phyloP scores from a whole-genome alignment of 257 asterid species.

The Orobanche coerulescens region DNA sequence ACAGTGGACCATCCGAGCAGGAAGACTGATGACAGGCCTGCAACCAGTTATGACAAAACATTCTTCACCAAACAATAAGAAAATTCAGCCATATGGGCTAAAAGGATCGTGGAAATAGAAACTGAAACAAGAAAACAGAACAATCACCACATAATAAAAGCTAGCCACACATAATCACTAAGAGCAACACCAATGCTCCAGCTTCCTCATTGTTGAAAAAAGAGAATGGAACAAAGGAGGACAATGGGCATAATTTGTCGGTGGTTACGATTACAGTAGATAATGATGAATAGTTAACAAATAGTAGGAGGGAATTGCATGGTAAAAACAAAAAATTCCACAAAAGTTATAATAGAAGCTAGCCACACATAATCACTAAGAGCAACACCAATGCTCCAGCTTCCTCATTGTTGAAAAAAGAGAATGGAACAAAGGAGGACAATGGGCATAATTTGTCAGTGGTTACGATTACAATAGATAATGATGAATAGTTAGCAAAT shows the following conservation, averaged over 20 bases:
- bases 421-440: background rate
- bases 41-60: conserved; percentile 20
- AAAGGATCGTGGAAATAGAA: background rate
- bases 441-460: background rate
- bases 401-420: background rate
- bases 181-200: conserved; percentile 9
- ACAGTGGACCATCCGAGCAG: conserved; percentile 35
- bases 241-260: background rate
- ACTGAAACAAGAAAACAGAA: conserved; percentile 17
- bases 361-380: conserved; percentile 2
- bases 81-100: conserved; percentile 9
- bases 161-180: conserved; percentile 5
- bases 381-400: conserved; percentile 8
- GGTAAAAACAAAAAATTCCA: background rate
- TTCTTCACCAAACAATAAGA: conserved; percentile 17
- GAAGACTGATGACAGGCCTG: conserved; percentile 68
- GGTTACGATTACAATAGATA: background rate
- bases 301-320: conserved; percentile 2
- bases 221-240: background rate
- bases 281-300: background rate
- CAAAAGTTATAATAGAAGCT: conserved; percentile 2
- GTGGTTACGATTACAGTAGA: background rate
- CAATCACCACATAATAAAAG: background rate
- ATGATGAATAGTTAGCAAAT: background rate
- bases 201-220: background rate